Conservation (phyloP, 2,329 filamentous ascomycete species). For the Mollisiaceae sp. region DNA sequence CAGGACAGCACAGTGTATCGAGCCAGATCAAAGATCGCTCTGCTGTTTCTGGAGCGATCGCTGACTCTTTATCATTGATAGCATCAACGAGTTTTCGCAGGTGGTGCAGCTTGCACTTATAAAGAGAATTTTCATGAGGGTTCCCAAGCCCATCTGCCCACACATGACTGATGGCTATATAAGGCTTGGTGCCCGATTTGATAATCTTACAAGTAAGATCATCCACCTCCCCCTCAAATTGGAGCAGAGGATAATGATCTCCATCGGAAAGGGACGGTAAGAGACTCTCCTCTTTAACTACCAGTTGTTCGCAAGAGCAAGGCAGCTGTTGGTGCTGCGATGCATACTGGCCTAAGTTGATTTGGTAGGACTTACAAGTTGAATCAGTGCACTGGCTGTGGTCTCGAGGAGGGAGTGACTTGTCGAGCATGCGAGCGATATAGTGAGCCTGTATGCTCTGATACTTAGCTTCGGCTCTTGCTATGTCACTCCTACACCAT, state of each 20-base stretch:
- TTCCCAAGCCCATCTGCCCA: constrained; percentile 44
- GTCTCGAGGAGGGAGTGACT: constrained; percentile 35
- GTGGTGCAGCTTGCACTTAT: constrained; percentile 41
- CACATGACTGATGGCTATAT: constrained; percentile 46
- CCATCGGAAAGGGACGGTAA: neutral
- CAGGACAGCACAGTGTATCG: constrained; percentile 40
- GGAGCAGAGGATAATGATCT: constrained; percentile 25
- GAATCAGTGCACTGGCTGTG: constrained; percentile 39
- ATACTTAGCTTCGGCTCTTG: constrained; percentile 19
- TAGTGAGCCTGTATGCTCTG: constrained; percentile 34
- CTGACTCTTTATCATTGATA: constrained; percentile 15
- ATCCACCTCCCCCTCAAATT: constrained; percentile 26
- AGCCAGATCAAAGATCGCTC: constrained; percentile 17
- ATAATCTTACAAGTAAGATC: constrained; percentile 35
- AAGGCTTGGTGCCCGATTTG: constrained; percentile 35
- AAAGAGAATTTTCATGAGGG: constrained; percentile 45
- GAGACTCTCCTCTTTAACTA: neutral
- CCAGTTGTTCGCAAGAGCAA: neutral
- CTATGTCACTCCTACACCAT: constrained; percentile 44
- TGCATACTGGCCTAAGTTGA: constrained; percentile 39
- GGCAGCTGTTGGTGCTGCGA: neutral
- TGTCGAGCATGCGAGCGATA: constrained; percentile 36
- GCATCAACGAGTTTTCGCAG: constrained; percentile 36
- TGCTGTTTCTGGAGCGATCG: neutral
- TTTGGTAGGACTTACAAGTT: constrained; percentile 42